Evolutionary conservation across 495 filamentous ascomycete species (phyloP), one percentile per base, ranked within the genome.

Genomic region (Aspergillus biplanus): DNA sequence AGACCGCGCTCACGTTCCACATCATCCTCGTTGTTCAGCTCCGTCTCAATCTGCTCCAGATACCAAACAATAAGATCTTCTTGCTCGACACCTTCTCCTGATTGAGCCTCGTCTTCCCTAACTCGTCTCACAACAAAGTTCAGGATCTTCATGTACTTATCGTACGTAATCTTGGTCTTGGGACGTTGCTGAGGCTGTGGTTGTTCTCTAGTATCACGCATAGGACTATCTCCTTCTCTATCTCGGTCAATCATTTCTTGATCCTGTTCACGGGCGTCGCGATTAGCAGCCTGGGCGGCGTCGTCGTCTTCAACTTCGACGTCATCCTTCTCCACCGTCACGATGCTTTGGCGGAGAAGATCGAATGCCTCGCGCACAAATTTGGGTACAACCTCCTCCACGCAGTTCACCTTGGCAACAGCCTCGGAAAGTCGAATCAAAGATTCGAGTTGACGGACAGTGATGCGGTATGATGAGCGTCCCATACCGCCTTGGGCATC

Each of bases 241-340:
- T 90, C 87, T 46, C 76, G 75, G 33, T 81, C 77, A 15, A 65
- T 74, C 69, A 76, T 78, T 44, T 78, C 77, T 1, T 78, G 71
- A 50, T 81, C 75, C 11, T 76, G 73, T 31, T 69, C 69, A 50
- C 50, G 59, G 27, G 62, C 60, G 12, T 53, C 58, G 21, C 48
- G 65, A 33, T 42, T 56, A 12, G 57, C 71, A 21, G 62, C 73
- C 27, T 75, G 73, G 35, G 75, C 75, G 35, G 75, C 75, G 27
- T 90, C 90, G 5, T 91, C 89, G 33, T 97, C 94, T 13, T 97
- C 93, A 39, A 99, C 90, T 71, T 98, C 95, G 13, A 99, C 89
- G 65, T 99, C 95, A 67, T 99, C 95, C 68, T 97, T 95, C 74
- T 99, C 96, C 16, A 99, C 94, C 15, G 90, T 93, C 67, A 99